Conservation (phyloP, 371 early-diverging fungal genomes). For the Phascolomyces articulosus region DNA sequence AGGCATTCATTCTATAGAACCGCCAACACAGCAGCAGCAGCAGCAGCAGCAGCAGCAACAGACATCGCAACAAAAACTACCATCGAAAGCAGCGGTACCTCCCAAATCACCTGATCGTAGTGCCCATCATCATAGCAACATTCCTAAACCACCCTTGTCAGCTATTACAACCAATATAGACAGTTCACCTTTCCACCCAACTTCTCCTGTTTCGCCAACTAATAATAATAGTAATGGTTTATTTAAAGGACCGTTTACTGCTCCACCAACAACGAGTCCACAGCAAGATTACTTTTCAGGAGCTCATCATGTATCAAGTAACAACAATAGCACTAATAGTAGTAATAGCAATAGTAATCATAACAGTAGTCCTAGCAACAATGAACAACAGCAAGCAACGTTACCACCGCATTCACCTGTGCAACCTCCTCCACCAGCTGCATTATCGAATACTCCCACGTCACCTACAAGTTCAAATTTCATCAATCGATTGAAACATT, state of each 20-base stretch:
- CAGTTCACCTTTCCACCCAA: conserved; percentile 9
- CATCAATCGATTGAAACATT: conserved; percentile 56
- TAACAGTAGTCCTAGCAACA: too few relatives aligned
- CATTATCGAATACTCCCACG: conserved; percentile 30
- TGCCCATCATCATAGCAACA: too few relatives aligned
- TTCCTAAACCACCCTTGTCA: conserved; percentile 18
- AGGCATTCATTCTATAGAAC: conserved; percentile 5
- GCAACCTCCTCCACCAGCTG: conserved; percentile 45
- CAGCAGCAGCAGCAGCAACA: neutral
- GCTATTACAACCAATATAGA: conserved; percentile 11
- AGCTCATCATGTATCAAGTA: conserved; percentile 30
- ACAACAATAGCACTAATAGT: neutral
- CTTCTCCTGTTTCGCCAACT: conserved; percentile 6
- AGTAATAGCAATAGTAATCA: too few relatives aligned
- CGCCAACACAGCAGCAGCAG: conserved; percentile 12
- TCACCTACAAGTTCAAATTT: conserved; percentile 48
- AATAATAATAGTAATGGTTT: neutral
- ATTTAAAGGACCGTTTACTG: conserved; percentile 44
- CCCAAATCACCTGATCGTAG: neutral
- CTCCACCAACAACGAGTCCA: conserved; percentile 37
- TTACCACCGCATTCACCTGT: conserved; percentile 27
- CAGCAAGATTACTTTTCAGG: conserved; percentile 54
- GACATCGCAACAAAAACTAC: neutral
- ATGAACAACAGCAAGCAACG: too few relatives aligned
- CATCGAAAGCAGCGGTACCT: conserved; percentile 2